Conservation (phyloP, 2,329 filamentous ascomycete genomes). For the Aspergillus thermomutatus region DNA sequence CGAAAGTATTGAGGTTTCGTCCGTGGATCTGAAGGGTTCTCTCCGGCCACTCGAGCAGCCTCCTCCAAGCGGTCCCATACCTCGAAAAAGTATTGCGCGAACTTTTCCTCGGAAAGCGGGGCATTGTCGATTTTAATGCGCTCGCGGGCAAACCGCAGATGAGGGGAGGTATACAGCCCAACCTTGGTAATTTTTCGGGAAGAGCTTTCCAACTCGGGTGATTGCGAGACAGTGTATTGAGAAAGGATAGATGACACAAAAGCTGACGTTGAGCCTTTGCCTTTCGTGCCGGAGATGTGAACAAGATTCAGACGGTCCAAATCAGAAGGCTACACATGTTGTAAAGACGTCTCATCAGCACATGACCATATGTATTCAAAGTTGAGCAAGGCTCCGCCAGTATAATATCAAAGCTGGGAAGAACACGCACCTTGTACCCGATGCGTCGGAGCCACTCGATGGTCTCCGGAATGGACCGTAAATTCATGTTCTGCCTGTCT, state of each 20-base stretch:
- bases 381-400: neutral
- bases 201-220: slow-evolving; percentile 21
- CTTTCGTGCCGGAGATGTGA: slow-evolving; percentile 91
- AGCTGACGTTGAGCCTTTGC: slow-evolving; percentile 85
- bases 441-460: slow-evolving; percentile 70
- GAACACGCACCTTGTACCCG: slow-evolving; percentile 65
- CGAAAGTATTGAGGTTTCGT: slow-evolving; percentile 90
- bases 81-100: slow-evolving; percentile 77
- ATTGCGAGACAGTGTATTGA: slow-evolving; percentile 51
- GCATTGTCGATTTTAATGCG: slow-evolving; percentile 75
- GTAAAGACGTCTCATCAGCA: slow-evolving; percentile 2
- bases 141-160: slow-evolving; percentile 78
- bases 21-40: slow-evolving; percentile 48
- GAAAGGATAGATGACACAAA: slow-evolving; percentile 77
- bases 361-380: neutral
- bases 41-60: slow-evolving; percentile 50
- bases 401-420: neutral
- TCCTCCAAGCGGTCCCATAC: slow-evolving; percentile 69
- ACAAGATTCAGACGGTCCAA: slow-evolving; percentile 62
- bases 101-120: slow-evolving; percentile 65
- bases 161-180: slow-evolving; percentile 82
- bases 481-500: slow-evolving; percentile 69
- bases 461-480: slow-evolving; percentile 77
- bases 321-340: slow-evolving; percentile 52
- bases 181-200: slow-evolving; percentile 51